Base-by-base conservation (phyloP, 345 rosid species). In the Linum lewisii region DNA sequence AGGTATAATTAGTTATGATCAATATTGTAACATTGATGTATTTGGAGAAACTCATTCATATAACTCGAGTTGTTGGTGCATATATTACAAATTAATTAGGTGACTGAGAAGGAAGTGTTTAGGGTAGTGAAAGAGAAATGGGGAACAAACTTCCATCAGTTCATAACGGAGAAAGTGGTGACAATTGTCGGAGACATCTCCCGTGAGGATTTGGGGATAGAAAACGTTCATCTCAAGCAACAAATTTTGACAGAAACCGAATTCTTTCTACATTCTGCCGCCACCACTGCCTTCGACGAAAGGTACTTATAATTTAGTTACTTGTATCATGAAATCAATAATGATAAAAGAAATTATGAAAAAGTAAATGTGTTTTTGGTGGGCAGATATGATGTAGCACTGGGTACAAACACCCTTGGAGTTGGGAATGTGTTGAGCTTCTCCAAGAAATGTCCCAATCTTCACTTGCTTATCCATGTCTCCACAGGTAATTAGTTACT, bases 401-500 rank as follows among this genome's bases (percentile, higher is more conserved):
- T 86, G 56, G 80, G 71, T 24, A 72, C 70, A 53, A 86, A 86
- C 51, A 75, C 90, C 25, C 4, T 71, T 21, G 94, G 87, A 66
- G 81, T 78, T 11, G 61, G 51, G 58, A 55, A 81, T 66, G 79
- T 74, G 15, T 13, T 73, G 34, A 67, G 73, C 45, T 83, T 86
- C 23, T 75, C 70, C 5, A 81, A 80, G 69, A 29, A 51, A 56
- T 81, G 89, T 64, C 21, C 37, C 24, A 77, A 78, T 14, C 38
- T 75, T 10, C 54, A 62, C 50, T 64, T 83, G 0, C 69, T 81
- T 23, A 67, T 78, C 60, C 87, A 86, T 24, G 74, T 79, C n/a
- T 84, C 97, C 26, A 89, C 90, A 6, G 89, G 92, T 89, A 26
- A 49, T 18, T n/a, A n/a, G n/a, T n/a, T n/a, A n/a, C n/a, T n/a